Evolutionary conservation across 2,329 filamentous ascomycete species (phyloP).

Genomic region (Pezicula neosporulosa): DNA sequence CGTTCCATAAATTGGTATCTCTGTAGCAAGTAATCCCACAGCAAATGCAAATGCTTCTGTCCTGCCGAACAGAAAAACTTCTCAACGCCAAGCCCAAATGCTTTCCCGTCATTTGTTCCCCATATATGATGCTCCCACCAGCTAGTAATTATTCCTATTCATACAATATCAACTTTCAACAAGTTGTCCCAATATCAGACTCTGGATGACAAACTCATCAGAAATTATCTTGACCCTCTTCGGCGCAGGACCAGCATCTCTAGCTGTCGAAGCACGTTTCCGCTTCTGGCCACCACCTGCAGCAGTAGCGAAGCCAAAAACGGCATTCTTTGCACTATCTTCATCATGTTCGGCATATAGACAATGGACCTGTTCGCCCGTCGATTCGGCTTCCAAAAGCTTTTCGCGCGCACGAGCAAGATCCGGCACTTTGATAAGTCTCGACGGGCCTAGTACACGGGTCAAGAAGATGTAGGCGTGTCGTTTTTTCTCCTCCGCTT

Average conservation of each 20-base stretch:
- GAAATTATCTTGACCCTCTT: conserved; percentile 65
- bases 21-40: too few relatives aligned
- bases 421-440: conserved; percentile 62
- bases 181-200: conserved; percentile 79
- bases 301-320: conserved; percentile 21
- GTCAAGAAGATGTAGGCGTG: conserved; percentile 79
- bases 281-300: conserved; percentile 38
- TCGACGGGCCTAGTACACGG: conserved; percentile 69
- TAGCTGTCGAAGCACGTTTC: conserved; percentile 33
- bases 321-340: conserved; percentile 39
- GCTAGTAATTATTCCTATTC: too few relatives aligned
- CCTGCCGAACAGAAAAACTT: too few relatives aligned
- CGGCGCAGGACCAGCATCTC: conserved; percentile 33
- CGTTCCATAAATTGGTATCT: too few relatives aligned
- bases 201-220: conserved; percentile 89
- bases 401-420: conserved; percentile 60
- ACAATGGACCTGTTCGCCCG: conserved; percentile 62
- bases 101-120: too few relatives aligned
- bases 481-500: conserved; percentile 58
- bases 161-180: conserved; percentile 33
- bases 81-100: too few relatives aligned
- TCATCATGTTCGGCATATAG: conserved; percentile 68
- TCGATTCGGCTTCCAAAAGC: conserved; percentile 46
- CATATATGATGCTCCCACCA: too few relatives aligned
- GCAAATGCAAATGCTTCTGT: too few relatives aligned